Base-by-base conservation (phyloP, 2,329 filamentous ascomycete genomes). In the Botrytis byssoidea region DNA sequence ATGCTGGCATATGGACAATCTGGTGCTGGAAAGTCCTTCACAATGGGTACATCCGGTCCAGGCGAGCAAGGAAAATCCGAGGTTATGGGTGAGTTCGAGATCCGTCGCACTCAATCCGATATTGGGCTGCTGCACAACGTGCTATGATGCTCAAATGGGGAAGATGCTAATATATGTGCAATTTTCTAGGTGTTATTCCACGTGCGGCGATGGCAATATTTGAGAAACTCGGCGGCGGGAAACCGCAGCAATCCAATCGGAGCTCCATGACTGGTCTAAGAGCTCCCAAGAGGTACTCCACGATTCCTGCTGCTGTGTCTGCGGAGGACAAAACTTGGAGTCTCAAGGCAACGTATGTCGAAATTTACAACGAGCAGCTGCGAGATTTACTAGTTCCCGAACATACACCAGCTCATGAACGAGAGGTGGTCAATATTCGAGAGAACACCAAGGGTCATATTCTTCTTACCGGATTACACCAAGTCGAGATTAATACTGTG, bases 311-410 rank as follows among this genome's bases (percentile, higher is more conserved):
- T 8, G 73, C 74, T 70, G 40, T 75, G 46, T 71, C 77, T 32
- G 70, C 71, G 37, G 82, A 80, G 6, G 93, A 96, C 67, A 94
- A 92, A 82, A 92, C 88, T 75, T 99, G 96, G 96, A 92, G 93
- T 70, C 85, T 99, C 79, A 97, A 93, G 82, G 96, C 95, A 18
- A 98, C 95, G 1, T 98, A 98, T 81, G 93, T 98, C 76, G 89
- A 98, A 86, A 99, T 99, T 77, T 99, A 99, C 85, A 98, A 99
- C 81, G 96, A 99, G 83, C 93, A 97, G 80, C 86, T 98, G 44
- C 91, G 96, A 78, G 96, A 99, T 85, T 87, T 99, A 25, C 87
- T 99, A 51, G 84, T 97, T 7, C 90, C 94, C 0, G 95, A 98
- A 64, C 83, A 90, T 64, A 88, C 91, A 0, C 89, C 92, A 1